Conservation (phyloP, 164 flowering plant species). For the Santalum album region DNA sequence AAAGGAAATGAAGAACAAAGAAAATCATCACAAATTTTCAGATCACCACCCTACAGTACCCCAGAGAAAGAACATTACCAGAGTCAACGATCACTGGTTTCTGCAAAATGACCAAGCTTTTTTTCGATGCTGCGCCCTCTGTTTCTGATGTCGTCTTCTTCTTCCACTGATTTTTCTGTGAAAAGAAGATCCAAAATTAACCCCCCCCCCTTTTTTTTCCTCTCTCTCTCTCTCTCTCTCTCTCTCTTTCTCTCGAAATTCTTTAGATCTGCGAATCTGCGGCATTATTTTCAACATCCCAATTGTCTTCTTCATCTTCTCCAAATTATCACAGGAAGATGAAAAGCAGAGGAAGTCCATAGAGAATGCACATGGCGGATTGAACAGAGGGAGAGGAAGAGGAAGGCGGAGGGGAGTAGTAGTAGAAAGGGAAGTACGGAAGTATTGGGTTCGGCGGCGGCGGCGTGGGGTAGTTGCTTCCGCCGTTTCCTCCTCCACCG, state of each 20-base stretch:
- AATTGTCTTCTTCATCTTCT: slow-evolving; percentile 3
- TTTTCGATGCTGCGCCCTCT: too few species aligned
- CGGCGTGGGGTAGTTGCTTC: slow-evolving; percentile 26
- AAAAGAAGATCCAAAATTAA: too few species aligned
- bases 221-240: not conserved
- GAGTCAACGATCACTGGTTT: too few species aligned
- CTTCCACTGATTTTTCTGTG: too few species aligned
- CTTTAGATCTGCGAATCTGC: slow-evolving; percentile 20
- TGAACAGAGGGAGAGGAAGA: slow-evolving; percentile 5
- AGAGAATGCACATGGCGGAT: not conserved
- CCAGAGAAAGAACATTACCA: too few species aligned
- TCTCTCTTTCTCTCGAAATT: not conserved
- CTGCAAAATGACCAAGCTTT: too few species aligned
- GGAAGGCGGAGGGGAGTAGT: slow-evolving; percentile 20
- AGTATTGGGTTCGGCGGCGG: slow-evolving; percentile 87
- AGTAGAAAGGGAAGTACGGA: slow-evolving; percentile 78
- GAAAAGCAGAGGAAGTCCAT: not conserved
- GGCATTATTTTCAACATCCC: slow-evolving; percentile 2
- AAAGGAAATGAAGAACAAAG: too few species aligned
- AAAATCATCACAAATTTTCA: too few species aligned
- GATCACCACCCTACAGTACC: too few species aligned
- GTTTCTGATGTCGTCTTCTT: too few species aligned
- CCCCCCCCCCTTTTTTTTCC: too few species aligned
- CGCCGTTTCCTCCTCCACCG: slow-evolving; percentile 2
- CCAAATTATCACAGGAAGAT: slow-evolving; percentile 11